A percentile compares a stretch with the other conserved stretches of the same genome.
Conservation (phyloP, 2,329 filamentous ascomycete species). For the Trichoderma asperellum region DNA sequence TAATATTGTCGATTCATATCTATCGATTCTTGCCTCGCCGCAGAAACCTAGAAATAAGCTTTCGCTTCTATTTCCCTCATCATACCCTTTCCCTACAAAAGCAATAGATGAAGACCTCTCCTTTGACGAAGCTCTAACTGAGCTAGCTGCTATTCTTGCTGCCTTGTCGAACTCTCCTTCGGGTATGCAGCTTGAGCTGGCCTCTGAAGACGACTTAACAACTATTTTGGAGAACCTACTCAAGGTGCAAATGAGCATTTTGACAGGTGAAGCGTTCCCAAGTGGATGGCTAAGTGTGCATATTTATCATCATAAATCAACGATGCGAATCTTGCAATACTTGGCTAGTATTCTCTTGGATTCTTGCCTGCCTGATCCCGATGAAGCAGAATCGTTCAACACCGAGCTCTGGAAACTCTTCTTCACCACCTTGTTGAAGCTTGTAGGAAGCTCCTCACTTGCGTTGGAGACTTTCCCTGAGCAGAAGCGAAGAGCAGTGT, state of each 20-base stretch:
- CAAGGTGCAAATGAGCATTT: conserved; percentile 84
- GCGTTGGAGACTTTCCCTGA: conserved; percentile 96
- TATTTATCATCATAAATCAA: conserved; percentile 90
- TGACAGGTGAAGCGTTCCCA: conserved; percentile 89
- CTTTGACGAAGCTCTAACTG: conserved; percentile 86
- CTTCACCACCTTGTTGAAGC: conserved; percentile 84
- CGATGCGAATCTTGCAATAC: conserved; percentile 83
- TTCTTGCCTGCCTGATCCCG: conserved; percentile 81
- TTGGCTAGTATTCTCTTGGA: conserved; percentile 79
- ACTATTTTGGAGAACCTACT: conserved; percentile 77
- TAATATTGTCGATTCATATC: conserved; percentile 88
- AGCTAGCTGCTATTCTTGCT: conserved; percentile 85
- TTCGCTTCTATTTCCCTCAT: conserved; percentile 85
- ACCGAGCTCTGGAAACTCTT: conserved; percentile 93
- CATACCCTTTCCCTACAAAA: conserved; percentile 85
- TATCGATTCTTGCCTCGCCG: conserved; percentile 66
- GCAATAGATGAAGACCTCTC: conserved; percentile 61
- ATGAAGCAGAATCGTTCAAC: conserved; percentile 89
- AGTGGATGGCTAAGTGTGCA: conserved; percentile 88
- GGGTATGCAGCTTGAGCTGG: conserved; percentile 75
- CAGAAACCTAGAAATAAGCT: conserved; percentile 65
- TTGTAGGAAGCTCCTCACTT: conserved; percentile 85
- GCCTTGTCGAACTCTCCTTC: conserved; percentile 73
- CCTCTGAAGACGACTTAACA: conserved; percentile 71
- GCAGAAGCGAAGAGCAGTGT: conserved; percentile 92